phyloP scores from a whole-genome alignment of 768 basidiomycete genomes.

The Boletus insuetus region DNA sequence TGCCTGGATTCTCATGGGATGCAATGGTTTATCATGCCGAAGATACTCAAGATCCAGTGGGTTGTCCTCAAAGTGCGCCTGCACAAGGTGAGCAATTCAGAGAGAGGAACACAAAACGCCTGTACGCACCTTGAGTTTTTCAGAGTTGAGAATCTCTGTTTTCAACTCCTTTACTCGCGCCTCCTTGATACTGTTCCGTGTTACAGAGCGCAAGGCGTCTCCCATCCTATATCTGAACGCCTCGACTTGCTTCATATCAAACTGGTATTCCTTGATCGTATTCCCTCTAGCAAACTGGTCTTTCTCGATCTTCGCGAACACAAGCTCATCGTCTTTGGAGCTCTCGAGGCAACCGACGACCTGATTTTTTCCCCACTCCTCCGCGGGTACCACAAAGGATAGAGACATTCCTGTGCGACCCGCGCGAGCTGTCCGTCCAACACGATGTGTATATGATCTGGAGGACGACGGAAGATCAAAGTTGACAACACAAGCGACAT shows the following conservation, averaged over 20 bases:
- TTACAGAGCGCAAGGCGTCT: slow-evolving; percentile 88
- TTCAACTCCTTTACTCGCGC: slow-evolving; percentile 93
- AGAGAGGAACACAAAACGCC: neutral
- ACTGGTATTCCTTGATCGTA: slow-evolving; percentile 81
- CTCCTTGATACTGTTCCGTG: slow-evolving; percentile 81
- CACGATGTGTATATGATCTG: slow-evolving; percentile 89
- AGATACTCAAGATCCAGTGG: slow-evolving; percentile 90
- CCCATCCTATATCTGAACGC: slow-evolving; percentile 98
- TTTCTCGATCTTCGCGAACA: slow-evolving; percentile 66
- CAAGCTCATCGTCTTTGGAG: slow-evolving; percentile 68
- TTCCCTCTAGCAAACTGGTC: slow-evolving; percentile 61
- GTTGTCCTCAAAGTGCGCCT: slow-evolving; percentile 99
- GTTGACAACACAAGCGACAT: slow-evolving; percentile 96
- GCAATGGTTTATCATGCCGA: slow-evolving; percentile 91
- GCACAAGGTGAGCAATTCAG: slow-evolving; percentile 6
- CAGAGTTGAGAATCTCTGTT: slow-evolving; percentile 89
- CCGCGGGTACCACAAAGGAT: slow-evolving; percentile 76
- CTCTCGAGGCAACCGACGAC: slow-evolving; percentile 67
- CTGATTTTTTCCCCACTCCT: slow-evolving; percentile 72
- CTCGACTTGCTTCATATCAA: slow-evolving; percentile 95
- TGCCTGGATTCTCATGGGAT: slow-evolving; percentile 84
- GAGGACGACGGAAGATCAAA: slow-evolving; percentile 93
- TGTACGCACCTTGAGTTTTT: slow-evolving; percentile 83
- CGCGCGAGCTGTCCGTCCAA: slow-evolving; percentile 95
- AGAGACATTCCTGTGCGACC: slow-evolving; percentile 90